Evolutionary conservation across 768 basidiomycete genomes (phyloP).

Genomic region (Amanita rimosa): DNA sequence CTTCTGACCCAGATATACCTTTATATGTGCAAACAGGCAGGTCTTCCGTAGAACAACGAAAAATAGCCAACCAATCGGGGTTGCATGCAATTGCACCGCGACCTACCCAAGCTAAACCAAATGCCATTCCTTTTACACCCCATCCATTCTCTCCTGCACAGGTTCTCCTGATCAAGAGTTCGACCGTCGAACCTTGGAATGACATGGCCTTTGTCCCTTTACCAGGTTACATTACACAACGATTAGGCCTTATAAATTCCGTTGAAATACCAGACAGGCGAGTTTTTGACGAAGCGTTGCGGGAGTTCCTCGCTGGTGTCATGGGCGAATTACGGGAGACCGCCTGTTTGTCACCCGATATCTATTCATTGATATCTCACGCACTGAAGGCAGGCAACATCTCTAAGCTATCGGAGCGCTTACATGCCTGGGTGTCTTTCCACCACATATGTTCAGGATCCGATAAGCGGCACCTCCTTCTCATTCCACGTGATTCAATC

Average conservation of each 20-base stretch:
- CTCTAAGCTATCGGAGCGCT: constrained; percentile 22
- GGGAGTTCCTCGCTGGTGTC: constrained; percentile 37
- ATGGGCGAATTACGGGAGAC: constrained; percentile 49
- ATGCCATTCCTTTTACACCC: constrained; percentile 30
- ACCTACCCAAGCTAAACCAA: constrained; percentile 13
- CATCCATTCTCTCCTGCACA: constrained; percentile 27
- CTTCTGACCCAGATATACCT: constrained; percentile 14
- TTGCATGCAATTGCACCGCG: constrained; percentile 14
- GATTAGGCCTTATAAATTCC: constrained; percentile 40
- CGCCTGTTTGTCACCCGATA: constrained; percentile 41
- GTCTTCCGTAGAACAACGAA: constrained; percentile 18
- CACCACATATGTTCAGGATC: constrained; percentile 58
- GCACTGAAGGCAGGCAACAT: constrained; percentile 32
- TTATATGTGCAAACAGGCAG: constrained; percentile 17
- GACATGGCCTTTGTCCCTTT: constrained; percentile 50
- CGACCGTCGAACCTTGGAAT: constrained; percentile 46
- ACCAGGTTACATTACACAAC: constrained; percentile 41
- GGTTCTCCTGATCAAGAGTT: constrained; percentile 25
- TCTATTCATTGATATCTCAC: constrained; percentile 39
- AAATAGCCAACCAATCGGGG: constrained; percentile 12
- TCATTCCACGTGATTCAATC: constrained; percentile 49
- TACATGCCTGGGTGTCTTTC: constrained; percentile 42
- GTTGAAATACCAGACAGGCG: constrained; percentile 50
- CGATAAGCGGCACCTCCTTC: constrained; percentile 41
- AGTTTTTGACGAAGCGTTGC: constrained; percentile 39